Evolutionary conservation across 139 green algal genomes (phyloP).

Genomic region (Coelastrella sp.): DNA sequence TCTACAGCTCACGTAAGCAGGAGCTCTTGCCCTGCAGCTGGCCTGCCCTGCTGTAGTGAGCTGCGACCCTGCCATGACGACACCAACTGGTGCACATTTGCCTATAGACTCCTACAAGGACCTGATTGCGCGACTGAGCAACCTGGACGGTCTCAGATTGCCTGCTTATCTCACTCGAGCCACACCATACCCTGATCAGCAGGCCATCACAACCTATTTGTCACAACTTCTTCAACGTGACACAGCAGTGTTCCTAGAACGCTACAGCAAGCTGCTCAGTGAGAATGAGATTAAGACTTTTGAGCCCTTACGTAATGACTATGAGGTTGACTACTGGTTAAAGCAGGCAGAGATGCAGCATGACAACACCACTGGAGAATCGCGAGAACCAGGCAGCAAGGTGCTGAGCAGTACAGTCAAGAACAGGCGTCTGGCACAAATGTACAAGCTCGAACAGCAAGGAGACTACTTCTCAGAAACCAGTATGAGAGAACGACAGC

Average conservation of each 20-base stretch:
- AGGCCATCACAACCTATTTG: background rate
- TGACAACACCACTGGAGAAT: conserved; percentile 39
- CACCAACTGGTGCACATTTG: background rate
- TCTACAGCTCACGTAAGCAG: background rate
- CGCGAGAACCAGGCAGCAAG: background rate
- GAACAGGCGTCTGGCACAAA: conserved; percentile 79
- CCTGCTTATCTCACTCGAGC: background rate
- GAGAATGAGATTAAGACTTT: conserved; percentile 57
- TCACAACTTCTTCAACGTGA: conserved; percentile 15
- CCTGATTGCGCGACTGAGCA: background rate
- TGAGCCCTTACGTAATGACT: conserved; percentile 48
- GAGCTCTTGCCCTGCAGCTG: background rate
- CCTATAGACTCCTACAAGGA: background rate
- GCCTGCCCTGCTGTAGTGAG: background rate
- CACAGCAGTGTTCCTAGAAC: conserved; percentile 39
- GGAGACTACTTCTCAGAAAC: conserved; percentile 79
- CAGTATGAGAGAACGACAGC: conserved; percentile 74
- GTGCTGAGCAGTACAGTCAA: conserved; percentile 24
- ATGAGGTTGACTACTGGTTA: conserved; percentile 67
- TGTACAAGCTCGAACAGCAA: conserved; percentile 60
- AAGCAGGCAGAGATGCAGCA: conserved; percentile 37
- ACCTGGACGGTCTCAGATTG: background rate
- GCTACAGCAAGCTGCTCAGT: conserved; percentile 52
- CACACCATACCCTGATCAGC: background rate
- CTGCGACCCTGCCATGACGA: background rate